Conservation (phyloP, 345 rosid species). For the Salix koriyanagi region DNA sequence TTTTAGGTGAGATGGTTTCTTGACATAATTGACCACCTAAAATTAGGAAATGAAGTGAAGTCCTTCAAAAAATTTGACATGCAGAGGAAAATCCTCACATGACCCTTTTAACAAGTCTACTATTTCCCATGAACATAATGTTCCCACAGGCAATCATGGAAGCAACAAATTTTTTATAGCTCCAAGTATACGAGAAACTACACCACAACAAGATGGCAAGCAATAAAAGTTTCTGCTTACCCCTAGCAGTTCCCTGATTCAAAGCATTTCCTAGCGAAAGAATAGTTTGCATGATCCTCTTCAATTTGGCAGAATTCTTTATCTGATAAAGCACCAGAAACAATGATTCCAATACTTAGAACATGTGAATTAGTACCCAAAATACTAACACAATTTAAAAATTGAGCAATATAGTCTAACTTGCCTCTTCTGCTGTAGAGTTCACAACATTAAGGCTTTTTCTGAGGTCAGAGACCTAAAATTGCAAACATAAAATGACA, state of each 20-base stretch:
- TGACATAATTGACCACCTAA: background rate
- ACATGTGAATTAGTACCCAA: constrained; percentile 3
- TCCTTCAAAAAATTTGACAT: background rate
- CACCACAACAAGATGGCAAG: background rate
- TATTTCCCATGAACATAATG: background rate
- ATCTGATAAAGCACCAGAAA: constrained; percentile 38
- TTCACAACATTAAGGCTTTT: constrained; percentile 64
- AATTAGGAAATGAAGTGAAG: background rate
- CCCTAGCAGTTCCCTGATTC: constrained; percentile 96
- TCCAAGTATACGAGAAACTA: background rate
- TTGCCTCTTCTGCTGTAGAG: constrained; percentile 81
- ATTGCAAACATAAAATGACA: constrained; percentile 8
- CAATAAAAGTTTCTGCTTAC: constrained; percentile 38
- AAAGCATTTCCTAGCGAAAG: constrained; percentile 90
- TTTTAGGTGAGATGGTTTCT: too few relatives aligned
- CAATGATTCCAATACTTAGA: background rate
- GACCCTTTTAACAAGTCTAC: background rate
- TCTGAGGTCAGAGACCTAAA: constrained; percentile 74
- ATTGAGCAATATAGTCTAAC: constrained; percentile 8
- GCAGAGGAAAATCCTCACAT: background rate
- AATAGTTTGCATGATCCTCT: constrained; percentile 93
- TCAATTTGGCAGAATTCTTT: constrained; percentile 61
- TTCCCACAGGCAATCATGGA: background rate
- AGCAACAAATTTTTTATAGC: background rate
- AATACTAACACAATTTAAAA: background rate